phyloP scores from a whole-genome alignment of 2,329 filamentous ascomycete species.

The Epichloe bromicola region DNA sequence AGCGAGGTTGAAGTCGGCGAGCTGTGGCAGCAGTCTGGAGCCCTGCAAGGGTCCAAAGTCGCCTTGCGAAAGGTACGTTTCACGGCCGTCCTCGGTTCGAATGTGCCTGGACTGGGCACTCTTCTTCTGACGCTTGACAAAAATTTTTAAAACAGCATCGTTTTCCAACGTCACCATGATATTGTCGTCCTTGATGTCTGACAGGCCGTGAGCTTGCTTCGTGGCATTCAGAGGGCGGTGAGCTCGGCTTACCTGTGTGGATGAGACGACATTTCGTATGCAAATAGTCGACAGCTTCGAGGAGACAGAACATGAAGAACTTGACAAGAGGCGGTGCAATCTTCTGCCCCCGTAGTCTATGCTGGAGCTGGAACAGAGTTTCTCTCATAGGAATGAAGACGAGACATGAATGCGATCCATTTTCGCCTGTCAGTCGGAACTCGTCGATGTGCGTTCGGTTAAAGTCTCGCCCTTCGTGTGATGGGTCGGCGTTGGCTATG shows the following conservation, averaged over 20 bases:
- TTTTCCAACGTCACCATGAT: constrained; percentile 4
- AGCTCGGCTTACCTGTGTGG: no score
- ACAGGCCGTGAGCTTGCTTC: background rate
- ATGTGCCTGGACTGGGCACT: no score
- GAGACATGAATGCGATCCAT: constrained; percentile 11
- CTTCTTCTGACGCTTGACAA: no score
- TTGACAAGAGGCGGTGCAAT: constrained; percentile 8
- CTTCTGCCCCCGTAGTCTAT: constrained; percentile 6
- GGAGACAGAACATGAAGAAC: constrained; percentile 8
- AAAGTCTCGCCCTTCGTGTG: constrained; percentile 8
- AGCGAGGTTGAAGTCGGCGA: no score
- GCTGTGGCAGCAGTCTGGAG: no score
- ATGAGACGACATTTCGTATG: no score
- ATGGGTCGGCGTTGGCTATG: constrained; percentile 8
- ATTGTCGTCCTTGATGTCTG: constrained; percentile 13
- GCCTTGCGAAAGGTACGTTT: no score
- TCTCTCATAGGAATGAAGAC: constrained; percentile 13
- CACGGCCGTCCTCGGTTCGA: no score
- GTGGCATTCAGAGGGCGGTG: no score
- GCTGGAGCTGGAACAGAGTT: constrained; percentile 9
- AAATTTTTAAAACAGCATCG: no score
- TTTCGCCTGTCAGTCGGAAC: constrained; percentile 7
- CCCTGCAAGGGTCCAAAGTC: no score
- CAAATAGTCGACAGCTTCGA: background rate
- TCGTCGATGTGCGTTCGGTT: constrained; percentile 7